phyloP scores from a whole-genome alignment of 2,329 filamentous ascomycete genomes.

The Colletotrichum orbiculare region DNA sequence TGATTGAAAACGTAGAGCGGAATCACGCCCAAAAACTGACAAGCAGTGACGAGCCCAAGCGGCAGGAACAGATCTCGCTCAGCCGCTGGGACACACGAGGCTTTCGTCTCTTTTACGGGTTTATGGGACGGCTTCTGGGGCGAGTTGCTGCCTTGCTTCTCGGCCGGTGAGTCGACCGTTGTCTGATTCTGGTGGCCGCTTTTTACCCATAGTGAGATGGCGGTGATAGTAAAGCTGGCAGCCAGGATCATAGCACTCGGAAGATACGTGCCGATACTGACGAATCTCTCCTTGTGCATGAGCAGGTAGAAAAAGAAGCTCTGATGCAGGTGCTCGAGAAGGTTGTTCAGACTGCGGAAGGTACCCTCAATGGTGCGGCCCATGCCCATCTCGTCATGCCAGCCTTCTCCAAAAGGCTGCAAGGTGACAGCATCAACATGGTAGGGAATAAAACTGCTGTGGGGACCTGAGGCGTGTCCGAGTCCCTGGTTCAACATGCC shows the following conservation, averaged over 20 bases:
- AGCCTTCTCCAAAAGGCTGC: conserved; percentile 88
- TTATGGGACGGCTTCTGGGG: conserved; percentile 12
- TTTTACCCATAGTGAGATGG: conserved; percentile 92
- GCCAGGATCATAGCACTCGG: conserved; percentile 98
- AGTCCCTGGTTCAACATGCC: conserved; percentile 94
- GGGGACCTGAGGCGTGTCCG: conserved; percentile 88
- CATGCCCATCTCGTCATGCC: conserved; percentile 98
- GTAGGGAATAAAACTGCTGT: conserved; percentile 97
- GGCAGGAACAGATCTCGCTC: conserved; percentile 80
- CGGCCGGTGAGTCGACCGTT: conserved; percentile 15
- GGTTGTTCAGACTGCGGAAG: conserved; percentile 93
- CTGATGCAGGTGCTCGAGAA: conserved; percentile 96
- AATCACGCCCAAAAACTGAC: conserved; percentile 81
- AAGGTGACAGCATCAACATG: conserved; percentile 96
- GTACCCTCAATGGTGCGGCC: conserved; percentile 90
- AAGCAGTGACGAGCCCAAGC: conserved; percentile 75
- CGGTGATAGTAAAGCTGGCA: conserved; percentile 94
- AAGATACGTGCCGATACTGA: conserved; percentile 97
- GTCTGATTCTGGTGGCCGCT: conserved; percentile 69
- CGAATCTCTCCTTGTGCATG: conserved; percentile 91
- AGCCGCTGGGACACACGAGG: conserved; percentile 42
- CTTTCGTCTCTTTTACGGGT: not conserved
- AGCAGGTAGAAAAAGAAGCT: conserved; percentile 99
- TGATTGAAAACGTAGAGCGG: conserved; percentile 91
- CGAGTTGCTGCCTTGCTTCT: not conserved